Conservation (phyloP, 257 asterid species). For the Cynanchum wilfordii region DNA sequence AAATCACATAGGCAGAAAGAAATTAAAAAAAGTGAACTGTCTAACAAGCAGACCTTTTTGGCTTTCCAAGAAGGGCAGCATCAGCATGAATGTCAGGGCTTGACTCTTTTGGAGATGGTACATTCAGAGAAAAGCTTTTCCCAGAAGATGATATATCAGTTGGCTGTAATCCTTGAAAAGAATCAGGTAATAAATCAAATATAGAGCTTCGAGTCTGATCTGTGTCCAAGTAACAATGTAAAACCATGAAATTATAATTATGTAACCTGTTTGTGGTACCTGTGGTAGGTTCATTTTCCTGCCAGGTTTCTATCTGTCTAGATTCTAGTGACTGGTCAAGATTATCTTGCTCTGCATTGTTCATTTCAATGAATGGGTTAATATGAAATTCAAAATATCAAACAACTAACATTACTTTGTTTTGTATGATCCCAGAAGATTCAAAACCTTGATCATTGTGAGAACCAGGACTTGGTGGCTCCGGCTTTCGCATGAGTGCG, state of each 20-base stretch:
- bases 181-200: conserved; percentile 22
- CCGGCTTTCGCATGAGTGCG: conserved; percentile 41
- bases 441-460: conserved; percentile 36
- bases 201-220: conserved; percentile 13
- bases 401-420: conserved; percentile 15
- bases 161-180: conserved; percentile 69
- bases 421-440: conserved; percentile 20
- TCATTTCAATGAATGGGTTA: conserved; percentile 19
- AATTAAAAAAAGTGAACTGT: not conserved
- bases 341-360: conserved; percentile 8
- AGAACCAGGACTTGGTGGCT: conserved; percentile 25
- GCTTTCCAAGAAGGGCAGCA: conserved; percentile 57
- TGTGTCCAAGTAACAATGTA: not conserved
- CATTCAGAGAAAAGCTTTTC: conserved; percentile 29
- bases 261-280: conserved; percentile 41
- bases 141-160: conserved; percentile 29
- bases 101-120: conserved; percentile 21
- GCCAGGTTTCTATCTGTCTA: conserved; percentile 23
- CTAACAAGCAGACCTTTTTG: conserved; percentile 46
- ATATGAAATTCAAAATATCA: conserved; percentile 18
- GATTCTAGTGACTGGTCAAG: conserved; percentile 18
- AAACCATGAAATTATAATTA: conserved; percentile 6
- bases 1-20: conserved; percentile 5
- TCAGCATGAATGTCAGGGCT: conserved; percentile 29
- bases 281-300: conserved; percentile 34